A percentile compares a stretch with the other conserved stretches of the same genome.
Evolutionary conservation across 495 filamentous ascomycete genomes (phyloP).

Genomic region (Ramalina intermedia): DNA sequence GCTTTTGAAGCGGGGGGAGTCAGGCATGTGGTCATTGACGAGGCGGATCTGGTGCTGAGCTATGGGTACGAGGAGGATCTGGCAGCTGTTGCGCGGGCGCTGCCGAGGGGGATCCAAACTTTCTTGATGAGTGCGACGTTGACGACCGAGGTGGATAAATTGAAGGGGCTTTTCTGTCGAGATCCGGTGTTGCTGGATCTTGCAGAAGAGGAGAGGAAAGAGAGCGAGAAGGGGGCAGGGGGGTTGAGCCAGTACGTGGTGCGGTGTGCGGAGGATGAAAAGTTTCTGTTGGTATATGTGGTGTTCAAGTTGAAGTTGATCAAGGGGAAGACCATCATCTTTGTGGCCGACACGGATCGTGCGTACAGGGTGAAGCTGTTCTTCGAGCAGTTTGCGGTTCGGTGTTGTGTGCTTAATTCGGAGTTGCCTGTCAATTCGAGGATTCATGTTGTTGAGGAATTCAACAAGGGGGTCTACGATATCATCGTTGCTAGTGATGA

Average conservation of each 20-base stretch:
- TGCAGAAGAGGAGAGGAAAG: slow-evolving; percentile 25
- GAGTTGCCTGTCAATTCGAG: slow-evolving; percentile 87
- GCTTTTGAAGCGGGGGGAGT: slow-evolving; percentile 56
- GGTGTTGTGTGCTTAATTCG: slow-evolving; percentile 86
- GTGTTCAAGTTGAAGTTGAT: slow-evolving; percentile 91
- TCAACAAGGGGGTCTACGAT: slow-evolving; percentile 91
- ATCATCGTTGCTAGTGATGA: slow-evolving; percentile 96
- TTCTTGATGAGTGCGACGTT: slow-evolving; percentile 90
- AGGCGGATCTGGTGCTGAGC: slow-evolving; percentile 85
- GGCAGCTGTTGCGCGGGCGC: slow-evolving; percentile 51
- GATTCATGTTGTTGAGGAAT: slow-evolving; percentile 90
- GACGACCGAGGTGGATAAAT: slow-evolving; percentile 64
- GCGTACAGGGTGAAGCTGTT: slow-evolving; percentile 92
- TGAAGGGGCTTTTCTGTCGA: slow-evolving; percentile 78
- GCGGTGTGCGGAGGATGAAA: slow-evolving; percentile 86
- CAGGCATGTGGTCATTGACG: slow-evolving; percentile 76
- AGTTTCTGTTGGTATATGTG: slow-evolving; percentile 84
- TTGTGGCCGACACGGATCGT: slow-evolving; percentile 84
- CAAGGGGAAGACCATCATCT: slow-evolving; percentile 89
- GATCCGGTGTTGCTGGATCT: slow-evolving; percentile 67
- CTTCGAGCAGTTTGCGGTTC: slow-evolving; percentile 90
- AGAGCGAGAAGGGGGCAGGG: slow-evolving; percentile 53
- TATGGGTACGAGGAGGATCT: slow-evolving; percentile 93
- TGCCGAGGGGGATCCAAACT: slow-evolving; percentile 78
- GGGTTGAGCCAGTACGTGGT: slow-evolving; percentile 78